Percentiles rank a stretch among this genome's conserved stretches.
Evolutionary conservation across 768 basidiomycete genomes (phyloP).

Genomic region (Xerocomus spinulosus): DNA sequence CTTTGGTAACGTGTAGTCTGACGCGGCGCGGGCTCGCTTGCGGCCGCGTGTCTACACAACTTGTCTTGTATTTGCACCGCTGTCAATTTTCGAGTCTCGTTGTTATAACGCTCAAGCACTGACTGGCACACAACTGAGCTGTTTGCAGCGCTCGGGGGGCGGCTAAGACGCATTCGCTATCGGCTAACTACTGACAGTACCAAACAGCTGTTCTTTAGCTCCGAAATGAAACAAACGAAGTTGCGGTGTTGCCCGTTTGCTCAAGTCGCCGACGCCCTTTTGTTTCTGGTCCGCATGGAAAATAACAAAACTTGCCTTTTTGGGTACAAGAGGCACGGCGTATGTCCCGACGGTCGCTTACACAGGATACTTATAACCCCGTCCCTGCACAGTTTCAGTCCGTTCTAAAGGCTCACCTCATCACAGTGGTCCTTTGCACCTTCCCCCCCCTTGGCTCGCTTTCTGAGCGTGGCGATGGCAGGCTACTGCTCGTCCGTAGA

Average conservation of each 20-base stretch:
- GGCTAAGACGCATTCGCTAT: not conserved
- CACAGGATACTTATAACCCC: slow-evolving; percentile 13
- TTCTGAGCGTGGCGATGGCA: slow-evolving; percentile 17
- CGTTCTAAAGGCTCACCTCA: slow-evolving; percentile 5
- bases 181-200: not conserved
- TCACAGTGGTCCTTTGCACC: not conserved
- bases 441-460: not conserved
- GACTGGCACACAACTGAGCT: slow-evolving; percentile 10
- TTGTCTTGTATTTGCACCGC: not conserved
- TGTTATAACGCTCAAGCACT: not conserved
- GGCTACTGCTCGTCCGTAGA: slow-evolving; percentile 26
- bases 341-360: slow-evolving; percentile 9
- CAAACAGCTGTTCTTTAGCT: slow-evolving; percentile 8
- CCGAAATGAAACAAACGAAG: slow-evolving; percentile 12
- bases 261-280: slow-evolving; percentile 19
- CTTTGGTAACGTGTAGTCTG: slow-evolving; percentile 13
- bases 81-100: not conserved
- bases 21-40: slow-evolving; percentile 18
- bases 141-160: not conserved
- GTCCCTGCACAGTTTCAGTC: not conserved
- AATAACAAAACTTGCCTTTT: slow-evolving; percentile 31
- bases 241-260: slow-evolving; percentile 3
- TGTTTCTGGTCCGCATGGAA: slow-evolving; percentile 21
- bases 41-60: not conserved
- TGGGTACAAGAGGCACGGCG: slow-evolving; percentile 24